These are phyloP conservation scores for Leucoagaricus sp. DNA, from an alignment of 1,284 basidiomycete genomes.

Conservation along the genomic window DNA sequence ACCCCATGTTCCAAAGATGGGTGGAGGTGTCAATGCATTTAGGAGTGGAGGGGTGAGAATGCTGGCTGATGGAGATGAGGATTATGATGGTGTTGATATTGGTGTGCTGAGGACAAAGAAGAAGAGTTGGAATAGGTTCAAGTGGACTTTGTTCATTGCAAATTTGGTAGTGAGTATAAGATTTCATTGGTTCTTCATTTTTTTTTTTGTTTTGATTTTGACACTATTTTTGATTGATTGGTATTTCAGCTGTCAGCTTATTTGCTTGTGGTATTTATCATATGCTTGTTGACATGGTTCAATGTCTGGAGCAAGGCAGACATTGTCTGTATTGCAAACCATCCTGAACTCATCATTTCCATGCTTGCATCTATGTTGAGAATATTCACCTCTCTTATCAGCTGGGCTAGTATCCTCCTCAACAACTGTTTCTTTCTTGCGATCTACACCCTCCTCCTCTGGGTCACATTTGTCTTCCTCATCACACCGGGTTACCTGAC, in stretches of 20 bases:
- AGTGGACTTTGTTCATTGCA: conserved; percentile 62
- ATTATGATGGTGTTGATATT: conserved; percentile 45
- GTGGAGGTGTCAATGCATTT: conserved; percentile 67
- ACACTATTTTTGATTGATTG: too few relatives aligned
- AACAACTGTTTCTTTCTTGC: conserved; percentile 75
- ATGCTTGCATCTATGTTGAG: conserved; percentile 54
- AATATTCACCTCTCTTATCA: conserved; percentile 58
- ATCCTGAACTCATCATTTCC: conserved; percentile 58
- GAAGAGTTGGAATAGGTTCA: conserved; percentile 70
- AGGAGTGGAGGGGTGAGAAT: conserved; percentile 51
- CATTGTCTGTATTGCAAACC: conserved; percentile 63
- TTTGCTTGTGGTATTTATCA: conserved; percentile 53
- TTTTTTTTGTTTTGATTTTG: too few relatives aligned
- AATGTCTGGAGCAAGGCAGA: conserved; percentile 62
- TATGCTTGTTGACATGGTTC: conserved; percentile 66
- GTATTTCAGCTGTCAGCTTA: conserved; percentile 54
- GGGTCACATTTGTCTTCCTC: conserved; percentile 64
- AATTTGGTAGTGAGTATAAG: conserved; percentile 52
- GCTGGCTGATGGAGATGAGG: conserved; percentile 58
- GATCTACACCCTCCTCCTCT: conserved; percentile 64
- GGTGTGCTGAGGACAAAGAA: conserved; percentile 35
- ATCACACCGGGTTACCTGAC: conserved; percentile 70
- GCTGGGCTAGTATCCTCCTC: conserved; percentile 70
- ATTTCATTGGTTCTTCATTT: conserved; percentile 1
- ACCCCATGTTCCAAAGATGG: conserved; percentile 45